Evolutionary conservation across 2,329 filamentous ascomycete species (phyloP).

Genomic region (Diaporthe caulivora): DNA sequence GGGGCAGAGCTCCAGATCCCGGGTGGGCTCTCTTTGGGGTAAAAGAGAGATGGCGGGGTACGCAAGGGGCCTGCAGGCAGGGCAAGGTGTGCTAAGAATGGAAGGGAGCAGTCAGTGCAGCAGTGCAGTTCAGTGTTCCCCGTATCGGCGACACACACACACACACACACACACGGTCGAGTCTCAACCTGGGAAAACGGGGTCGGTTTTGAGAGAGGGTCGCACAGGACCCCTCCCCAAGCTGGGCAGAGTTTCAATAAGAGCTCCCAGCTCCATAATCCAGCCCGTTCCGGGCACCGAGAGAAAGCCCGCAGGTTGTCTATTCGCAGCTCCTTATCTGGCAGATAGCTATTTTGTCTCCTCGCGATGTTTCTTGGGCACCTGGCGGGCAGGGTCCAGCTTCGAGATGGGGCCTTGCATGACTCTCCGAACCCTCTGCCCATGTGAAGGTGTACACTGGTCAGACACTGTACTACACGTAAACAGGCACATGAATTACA

Average conservation of each 20-base stretch:
- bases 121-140: too few species aligned
- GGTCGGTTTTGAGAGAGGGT: background rate
- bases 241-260: constrained; percentile 25
- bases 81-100: constrained; percentile 25
- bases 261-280: constrained; percentile 17
- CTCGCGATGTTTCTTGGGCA: constrained; percentile 6
- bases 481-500: background rate
- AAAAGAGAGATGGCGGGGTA: constrained; percentile 28
- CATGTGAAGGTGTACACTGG: background rate
- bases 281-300: background rate
- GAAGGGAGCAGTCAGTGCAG: background rate
- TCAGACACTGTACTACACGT: too few species aligned
- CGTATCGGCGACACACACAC: background rate
- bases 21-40: constrained; percentile 6
- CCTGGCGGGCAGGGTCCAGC: background rate
- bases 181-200: constrained; percentile 7
- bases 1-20: constrained; percentile 18
- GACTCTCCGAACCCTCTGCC: constrained; percentile 7
- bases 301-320: background rate
- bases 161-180: constrained; percentile 8
- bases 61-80: constrained; percentile 23
- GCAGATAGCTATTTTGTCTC: background rate
- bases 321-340: constrained; percentile 10
- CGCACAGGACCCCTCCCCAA: constrained; percentile 5
- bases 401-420: background rate